These are phyloP conservation scores for Xylaria longipes DNA, from an alignment of 495 filamentous ascomycete species.

Conservation along the genomic window DNA sequence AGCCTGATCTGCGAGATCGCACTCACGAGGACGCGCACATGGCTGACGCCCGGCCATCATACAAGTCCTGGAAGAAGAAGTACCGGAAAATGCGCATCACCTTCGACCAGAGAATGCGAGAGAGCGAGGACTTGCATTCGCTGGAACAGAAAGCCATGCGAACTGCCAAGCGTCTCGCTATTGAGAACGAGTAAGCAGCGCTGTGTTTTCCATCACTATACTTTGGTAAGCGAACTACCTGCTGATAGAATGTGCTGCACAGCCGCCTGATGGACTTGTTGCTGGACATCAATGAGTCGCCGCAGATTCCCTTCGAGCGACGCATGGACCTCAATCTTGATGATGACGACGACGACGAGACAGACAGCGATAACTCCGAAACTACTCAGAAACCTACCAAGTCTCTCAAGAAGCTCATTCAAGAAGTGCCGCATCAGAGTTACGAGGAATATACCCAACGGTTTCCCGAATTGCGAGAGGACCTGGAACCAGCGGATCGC, in stretches of 20 bases:
- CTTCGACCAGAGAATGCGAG: conserved; percentile 83
- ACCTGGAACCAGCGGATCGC: conserved; percentile 51
- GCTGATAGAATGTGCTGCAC: conserved; percentile 21
- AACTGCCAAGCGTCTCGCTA: conserved; percentile 76
- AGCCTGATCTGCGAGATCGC: conserved; percentile 36
- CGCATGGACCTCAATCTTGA: conserved; percentile 68
- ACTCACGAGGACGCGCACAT: conserved; percentile 40
- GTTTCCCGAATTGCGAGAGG: conserved; percentile 47
- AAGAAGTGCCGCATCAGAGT: conserved; percentile 48
- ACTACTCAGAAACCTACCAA: conserved; percentile 41
- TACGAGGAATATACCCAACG: conserved; percentile 47
- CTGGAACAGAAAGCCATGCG: conserved; percentile 78
- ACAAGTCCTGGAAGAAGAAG: conserved; percentile 77
- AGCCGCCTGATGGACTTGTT: conserved; percentile 84
- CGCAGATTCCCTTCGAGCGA: conserved; percentile 73
- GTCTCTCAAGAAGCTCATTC: conserved; percentile 48
- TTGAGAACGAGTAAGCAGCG: conserved; percentile 75
- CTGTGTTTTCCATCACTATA: conserved; percentile 22
- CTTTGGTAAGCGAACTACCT: conserved; percentile 11
- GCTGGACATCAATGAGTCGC: conserved; percentile 81
- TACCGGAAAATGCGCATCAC: conserved; percentile 88
- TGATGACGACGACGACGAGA: conserved; percentile 61
- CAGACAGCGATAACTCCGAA: conserved; percentile 34
- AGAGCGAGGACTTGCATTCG: conserved; percentile 76
- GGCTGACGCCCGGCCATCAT: conserved; percentile 46